Percentiles rank a stretch among this genome's conserved stretches.
Conservation (phyloP, 352 stramenopile genomes). For the Globisporangium middletonii region DNA sequence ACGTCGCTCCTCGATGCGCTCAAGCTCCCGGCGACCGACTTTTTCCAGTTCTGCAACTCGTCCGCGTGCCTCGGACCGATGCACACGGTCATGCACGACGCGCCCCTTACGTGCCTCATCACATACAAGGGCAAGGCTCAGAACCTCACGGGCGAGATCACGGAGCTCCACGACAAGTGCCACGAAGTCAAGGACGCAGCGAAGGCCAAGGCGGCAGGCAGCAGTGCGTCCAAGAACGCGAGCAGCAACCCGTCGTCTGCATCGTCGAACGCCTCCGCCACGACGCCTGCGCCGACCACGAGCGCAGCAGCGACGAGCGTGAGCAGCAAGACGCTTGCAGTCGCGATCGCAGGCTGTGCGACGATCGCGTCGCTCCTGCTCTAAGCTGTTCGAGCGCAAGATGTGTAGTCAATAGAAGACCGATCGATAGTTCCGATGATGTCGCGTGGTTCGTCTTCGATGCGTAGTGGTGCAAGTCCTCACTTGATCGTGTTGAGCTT, state of each 20-base stretch:
- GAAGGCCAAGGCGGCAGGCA: conserved; percentile 1
- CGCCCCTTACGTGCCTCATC: conserved; percentile 37
- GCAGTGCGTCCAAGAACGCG: not conserved
- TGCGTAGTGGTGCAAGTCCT: not conserved
- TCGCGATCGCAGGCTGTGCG: conserved; percentile 1
- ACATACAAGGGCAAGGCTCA: conserved; percentile 30
- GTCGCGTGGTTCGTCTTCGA: not conserved
- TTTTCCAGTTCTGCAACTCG: conserved; percentile 54
- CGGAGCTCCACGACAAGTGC: conserved; percentile 41
- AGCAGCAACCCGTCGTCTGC: not conserved
- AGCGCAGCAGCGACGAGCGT: not conserved
- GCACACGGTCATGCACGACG: conserved; percentile 36
- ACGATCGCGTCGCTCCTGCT: conserved; percentile 8
- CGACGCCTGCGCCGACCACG: conserved; percentile 3
- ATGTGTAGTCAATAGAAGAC: too few relatives aligned
- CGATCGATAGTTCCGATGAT: not conserved
- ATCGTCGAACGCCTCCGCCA: not conserved
- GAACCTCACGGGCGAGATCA: conserved; percentile 36
- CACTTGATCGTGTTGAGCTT: too few relatives aligned
- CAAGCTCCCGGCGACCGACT: conserved; percentile 36
- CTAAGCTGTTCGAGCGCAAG: not conserved
- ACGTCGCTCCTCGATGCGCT: conserved; percentile 35
- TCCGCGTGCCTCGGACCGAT: conserved; percentile 46
- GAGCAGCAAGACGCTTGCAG: conserved; percentile 8
- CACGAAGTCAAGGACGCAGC: conserved; percentile 22